Evolutionary conservation across 2,329 filamentous ascomycete genomes (phyloP).

Genomic region (Talaromyces sp.): DNA sequence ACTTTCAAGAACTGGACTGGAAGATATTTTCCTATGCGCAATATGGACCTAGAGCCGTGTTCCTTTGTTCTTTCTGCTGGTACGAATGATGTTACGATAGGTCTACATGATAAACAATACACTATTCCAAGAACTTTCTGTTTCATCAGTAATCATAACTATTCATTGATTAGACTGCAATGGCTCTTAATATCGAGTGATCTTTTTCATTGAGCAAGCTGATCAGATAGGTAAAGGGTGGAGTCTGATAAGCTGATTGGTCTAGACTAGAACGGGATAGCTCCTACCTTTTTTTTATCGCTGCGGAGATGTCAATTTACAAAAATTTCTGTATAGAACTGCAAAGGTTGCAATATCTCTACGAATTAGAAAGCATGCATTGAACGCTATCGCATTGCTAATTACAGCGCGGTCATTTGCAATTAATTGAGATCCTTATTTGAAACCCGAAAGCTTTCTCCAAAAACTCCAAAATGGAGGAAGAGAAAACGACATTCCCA

Average conservation of each 20-base stretch:
- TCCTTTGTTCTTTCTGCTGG: background rate
- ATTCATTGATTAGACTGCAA: no score
- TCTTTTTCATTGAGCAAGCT: no score
- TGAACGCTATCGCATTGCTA: background rate
- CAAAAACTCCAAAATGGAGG: background rate
- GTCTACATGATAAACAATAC: slow-evolving; percentile 5
- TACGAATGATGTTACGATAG: slow-evolving; percentile 12
- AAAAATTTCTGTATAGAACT: background rate
- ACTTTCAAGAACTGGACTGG: background rate
- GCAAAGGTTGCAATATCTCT: background rate
- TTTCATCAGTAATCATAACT: background rate
- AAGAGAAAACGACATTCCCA: background rate
- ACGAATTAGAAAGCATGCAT: background rate
- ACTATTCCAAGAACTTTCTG: background rate
- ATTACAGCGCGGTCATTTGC: background rate
- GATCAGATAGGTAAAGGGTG: no score
- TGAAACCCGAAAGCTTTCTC: no score
- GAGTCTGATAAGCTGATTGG: background rate
- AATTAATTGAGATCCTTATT: background rate
- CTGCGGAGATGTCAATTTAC: background rate
- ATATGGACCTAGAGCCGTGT: background rate
- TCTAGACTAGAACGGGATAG: background rate
- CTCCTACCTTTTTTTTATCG: background rate
- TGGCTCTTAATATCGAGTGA: no score
- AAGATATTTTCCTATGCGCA: background rate